phyloP scores from a whole-genome alignment of 257 asterid species.

The Fraxinus quadrangulata region DNA sequence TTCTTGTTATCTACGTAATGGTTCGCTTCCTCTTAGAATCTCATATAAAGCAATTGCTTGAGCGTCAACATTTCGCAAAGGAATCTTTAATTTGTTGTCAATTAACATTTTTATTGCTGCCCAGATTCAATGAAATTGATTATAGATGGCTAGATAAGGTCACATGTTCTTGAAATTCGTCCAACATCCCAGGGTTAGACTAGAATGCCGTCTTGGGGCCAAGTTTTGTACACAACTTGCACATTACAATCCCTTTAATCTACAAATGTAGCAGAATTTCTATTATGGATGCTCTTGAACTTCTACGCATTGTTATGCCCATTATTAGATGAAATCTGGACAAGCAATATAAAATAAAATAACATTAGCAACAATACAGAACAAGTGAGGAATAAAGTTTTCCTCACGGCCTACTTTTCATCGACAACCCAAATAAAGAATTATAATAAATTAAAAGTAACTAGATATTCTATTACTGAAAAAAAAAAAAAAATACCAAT shows the following conservation, averaged over 20 bases:
- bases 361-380: neutral
- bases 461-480: neutral
- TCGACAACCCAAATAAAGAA: neutral
- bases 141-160: neutral
- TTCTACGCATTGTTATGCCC: neutral
- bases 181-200: neutral
- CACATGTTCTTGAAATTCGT: neutral
- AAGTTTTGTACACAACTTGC: neutral
- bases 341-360: neutral
- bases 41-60: neutral
- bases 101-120: neutral
- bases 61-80: neutral
- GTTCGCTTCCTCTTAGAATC: neutral
- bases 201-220: neutral
- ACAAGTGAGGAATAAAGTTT: neutral
- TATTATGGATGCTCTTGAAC: neutral
- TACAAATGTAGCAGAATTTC: neutral
- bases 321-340: neutral
- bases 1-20: neutral
- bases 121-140: neutral
- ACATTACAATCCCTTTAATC: slow-evolving; percentile 7
- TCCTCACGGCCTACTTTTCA: neutral
- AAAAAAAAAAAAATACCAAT: neutral
- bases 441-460: neutral
- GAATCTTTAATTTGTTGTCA: neutral